A percentile compares a stretch with the other conserved stretches of the same genome.
Evolutionary conservation across 192 early-diverging fungal genomes (phyloP).

Genomic region (Phlyctochytrium arcticum): DNA sequence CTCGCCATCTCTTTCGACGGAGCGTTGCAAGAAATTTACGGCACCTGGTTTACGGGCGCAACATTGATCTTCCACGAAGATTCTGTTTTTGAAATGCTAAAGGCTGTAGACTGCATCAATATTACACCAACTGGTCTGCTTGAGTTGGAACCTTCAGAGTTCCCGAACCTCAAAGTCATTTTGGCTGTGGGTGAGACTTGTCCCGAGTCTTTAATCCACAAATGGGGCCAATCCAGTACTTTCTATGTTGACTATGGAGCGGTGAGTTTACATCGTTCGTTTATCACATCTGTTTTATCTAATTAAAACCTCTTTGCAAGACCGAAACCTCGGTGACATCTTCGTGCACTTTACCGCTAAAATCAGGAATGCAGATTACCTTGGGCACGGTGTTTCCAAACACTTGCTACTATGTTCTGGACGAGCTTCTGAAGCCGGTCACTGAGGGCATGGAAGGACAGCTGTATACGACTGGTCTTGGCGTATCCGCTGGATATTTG

Average conservation of each 20-base stretch:
- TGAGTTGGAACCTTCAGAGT: conserved; percentile 20
- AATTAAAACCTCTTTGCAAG: neutral
- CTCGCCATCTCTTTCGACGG: conserved; percentile 31
- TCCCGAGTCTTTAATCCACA: conserved; percentile 15
- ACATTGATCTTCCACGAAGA: conserved; percentile 28
- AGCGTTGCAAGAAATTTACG: conserved; percentile 22
- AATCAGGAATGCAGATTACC: neutral
- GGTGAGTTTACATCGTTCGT: neutral
- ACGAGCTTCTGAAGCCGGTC: conserved; percentile 20
- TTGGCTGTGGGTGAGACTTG: conserved; percentile 22
- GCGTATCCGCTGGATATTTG: conserved; percentile 43
- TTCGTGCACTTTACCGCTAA: neutral
- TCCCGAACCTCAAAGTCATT: conserved; percentile 25
- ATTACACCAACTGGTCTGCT: conserved; percentile 30
- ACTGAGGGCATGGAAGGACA: conserved; percentile 39
- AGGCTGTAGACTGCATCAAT: conserved; percentile 7
- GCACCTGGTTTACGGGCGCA: conserved; percentile 7
- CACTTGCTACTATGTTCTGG: conserved; percentile 27
- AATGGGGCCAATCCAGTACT: conserved; percentile 20
- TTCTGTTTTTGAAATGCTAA: conserved; percentile 9
- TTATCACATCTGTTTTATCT: neutral
- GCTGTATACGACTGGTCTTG: conserved; percentile 37
- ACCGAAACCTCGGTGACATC: conserved; percentile 23
- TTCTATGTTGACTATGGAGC: conserved; percentile 21
- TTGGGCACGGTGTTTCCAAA: conserved; percentile 32